Conservation (phyloP, 163 green algal genomes). For the Scenedesmus sp. region DNA sequence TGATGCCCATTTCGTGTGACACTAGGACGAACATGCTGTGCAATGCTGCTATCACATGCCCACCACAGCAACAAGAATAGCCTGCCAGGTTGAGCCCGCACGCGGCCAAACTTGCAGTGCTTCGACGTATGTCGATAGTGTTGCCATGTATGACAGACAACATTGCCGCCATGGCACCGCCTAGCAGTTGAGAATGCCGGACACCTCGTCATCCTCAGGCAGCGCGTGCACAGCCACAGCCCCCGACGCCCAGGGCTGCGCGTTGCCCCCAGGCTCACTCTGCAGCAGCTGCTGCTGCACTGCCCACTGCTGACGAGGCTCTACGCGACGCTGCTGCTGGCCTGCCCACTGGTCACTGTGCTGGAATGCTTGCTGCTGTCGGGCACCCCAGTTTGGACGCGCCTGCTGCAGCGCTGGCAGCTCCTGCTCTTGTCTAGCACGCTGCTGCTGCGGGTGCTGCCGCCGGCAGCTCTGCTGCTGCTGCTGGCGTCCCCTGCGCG, state of each 20-base stretch:
- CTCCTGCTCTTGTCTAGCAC: neutral
- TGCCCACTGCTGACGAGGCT: neutral
- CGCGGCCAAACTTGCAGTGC: too few relatives aligned
- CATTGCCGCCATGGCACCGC: neutral
- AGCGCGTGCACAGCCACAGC: neutral
- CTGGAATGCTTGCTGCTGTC: constrained; percentile 17
- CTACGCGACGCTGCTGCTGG: neutral
- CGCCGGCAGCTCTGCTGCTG: neutral
- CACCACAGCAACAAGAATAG: too few relatives aligned
- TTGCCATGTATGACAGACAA: neutral
- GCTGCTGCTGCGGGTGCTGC: neutral
- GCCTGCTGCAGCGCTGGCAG: neutral
- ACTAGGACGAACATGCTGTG: too few relatives aligned
- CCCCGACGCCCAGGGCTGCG: neutral
- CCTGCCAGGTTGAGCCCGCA: too few relatives aligned
- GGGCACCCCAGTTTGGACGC: neutral
- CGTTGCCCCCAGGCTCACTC: neutral
- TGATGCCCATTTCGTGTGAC: too few relatives aligned
- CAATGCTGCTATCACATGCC: too few relatives aligned
- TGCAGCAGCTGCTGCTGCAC: neutral
- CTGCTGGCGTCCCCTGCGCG: neutral
- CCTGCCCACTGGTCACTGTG: neutral
- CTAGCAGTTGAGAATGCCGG: constrained; percentile 40
- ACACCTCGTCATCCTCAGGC: constrained; percentile 38
- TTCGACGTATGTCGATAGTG: too few relatives aligned